A percentile compares a stretch with the other conserved stretches of the same genome.
phyloP scores from a whole-genome alignment of 257 asterid genomes.

The Mentha longifolia region DNA sequence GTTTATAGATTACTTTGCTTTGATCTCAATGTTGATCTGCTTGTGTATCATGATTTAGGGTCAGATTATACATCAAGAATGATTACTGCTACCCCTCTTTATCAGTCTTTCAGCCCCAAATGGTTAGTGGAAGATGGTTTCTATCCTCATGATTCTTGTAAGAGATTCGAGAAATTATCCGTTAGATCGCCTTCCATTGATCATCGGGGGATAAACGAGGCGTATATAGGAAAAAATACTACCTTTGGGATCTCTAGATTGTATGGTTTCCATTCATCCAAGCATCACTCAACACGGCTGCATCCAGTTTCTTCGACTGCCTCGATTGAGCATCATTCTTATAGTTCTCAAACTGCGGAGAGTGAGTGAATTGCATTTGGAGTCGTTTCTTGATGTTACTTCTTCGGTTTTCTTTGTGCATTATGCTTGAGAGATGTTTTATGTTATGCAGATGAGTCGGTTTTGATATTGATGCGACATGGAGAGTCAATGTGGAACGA shows the following conservation, averaged over 20 bases:
- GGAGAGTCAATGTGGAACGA: conserved; percentile 99
- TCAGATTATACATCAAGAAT: conserved; percentile 36
- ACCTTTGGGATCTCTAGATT: conserved; percentile 26
- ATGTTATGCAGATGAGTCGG: conserved; percentile 62
- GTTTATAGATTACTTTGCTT: not conserved
- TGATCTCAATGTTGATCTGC: conserved; percentile 23
- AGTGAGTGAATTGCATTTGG: conserved; percentile 48
- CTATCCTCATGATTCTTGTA: conserved; percentile 32
- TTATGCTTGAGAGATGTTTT: conserved; percentile 22
- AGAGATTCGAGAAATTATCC: conserved; percentile 16
- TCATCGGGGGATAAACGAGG: conserved; percentile 5
- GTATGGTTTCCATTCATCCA: not conserved
- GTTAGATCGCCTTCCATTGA: conserved; percentile 26
- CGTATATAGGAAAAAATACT: conserved; percentile 28
- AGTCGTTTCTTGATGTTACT: conserved; percentile 16
- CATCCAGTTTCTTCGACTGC: conserved; percentile 41
- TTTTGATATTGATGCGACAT: conserved; percentile 78
- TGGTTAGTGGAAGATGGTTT: conserved; percentile 32
- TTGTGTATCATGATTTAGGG: conserved; percentile 22
- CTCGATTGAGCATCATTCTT: conserved; percentile 25
- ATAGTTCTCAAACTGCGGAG: conserved; percentile 35
- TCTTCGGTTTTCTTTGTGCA: conserved; percentile 1
- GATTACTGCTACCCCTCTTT: conserved; percentile 37
- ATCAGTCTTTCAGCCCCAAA: conserved; percentile 36
- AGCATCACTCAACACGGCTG: conserved; percentile 28